These are phyloP conservation scores for Chrysanthemum lavandulifolium DNA, from an alignment of 129 eudicot species.

Conservation along the genomic window DNA sequence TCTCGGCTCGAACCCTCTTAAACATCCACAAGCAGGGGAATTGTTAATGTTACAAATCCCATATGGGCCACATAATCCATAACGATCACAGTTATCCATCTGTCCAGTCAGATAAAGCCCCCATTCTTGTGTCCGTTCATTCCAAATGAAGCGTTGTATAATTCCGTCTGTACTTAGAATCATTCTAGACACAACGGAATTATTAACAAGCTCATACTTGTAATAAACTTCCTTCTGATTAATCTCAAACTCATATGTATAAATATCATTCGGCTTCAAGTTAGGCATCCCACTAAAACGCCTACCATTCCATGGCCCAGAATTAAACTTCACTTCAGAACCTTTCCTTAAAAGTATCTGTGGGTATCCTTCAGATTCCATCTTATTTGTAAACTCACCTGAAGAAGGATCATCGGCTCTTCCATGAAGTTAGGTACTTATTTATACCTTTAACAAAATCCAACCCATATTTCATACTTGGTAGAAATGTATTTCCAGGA, in stretches of 20 bases:
- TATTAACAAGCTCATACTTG: constrained; percentile 30
- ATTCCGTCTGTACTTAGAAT: constrained; percentile 33
- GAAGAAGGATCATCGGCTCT: constrained; percentile 48
- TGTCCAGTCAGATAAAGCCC: constrained; percentile 15
- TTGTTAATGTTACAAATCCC: constrained; percentile 32
- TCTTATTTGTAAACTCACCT: constrained; percentile 41
- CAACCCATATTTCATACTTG: constrained; percentile 49
- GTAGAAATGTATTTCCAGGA: constrained; percentile 52
- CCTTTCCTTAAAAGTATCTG: constrained; percentile 41
- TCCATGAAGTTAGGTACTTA: constrained; percentile 56
- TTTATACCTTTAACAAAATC: constrained; percentile 30
- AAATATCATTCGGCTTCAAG: constrained; percentile 22
- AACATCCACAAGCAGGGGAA: constrained; percentile 33
- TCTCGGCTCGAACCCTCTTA: constrained; percentile 39
- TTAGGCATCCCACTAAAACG: constrained; percentile 39
- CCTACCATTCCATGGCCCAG: constrained; percentile 69
- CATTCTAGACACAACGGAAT: constrained; percentile 27
- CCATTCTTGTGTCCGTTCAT: constrained; percentile 28
- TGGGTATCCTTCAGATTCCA: constrained; percentile 54
- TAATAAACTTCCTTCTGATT: constrained; percentile 22
- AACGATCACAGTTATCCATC: constrained; percentile 37
- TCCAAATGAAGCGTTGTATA: constrained; percentile 26
- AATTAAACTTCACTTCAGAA: constrained; percentile 26
- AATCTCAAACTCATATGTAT: constrained; percentile 30
- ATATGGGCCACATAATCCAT: constrained; percentile 33